phyloP scores from a whole-genome alignment of 2,329 filamentous ascomycete genomes.

The Trichoderma sp. region DNA sequence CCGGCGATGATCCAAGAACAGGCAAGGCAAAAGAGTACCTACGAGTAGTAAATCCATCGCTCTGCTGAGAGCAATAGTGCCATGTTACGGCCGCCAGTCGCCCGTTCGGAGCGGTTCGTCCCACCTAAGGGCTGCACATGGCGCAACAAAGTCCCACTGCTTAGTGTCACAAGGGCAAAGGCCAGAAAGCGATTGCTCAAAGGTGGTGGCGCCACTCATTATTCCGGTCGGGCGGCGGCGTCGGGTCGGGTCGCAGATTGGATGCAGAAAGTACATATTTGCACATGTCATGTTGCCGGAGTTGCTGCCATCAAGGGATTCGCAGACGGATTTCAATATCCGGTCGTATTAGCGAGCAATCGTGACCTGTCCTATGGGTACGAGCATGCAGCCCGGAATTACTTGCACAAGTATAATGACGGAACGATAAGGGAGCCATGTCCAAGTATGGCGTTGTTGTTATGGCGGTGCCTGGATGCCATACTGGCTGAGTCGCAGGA shows the following conservation, averaged over 20 bases:
- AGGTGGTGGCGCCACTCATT: conserved; percentile 19
- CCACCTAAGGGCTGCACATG: conserved; percentile 23
- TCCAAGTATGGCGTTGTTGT: not conserved
- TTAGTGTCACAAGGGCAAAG: conserved; percentile 20
- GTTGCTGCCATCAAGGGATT: not conserved
- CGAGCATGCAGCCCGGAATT: not conserved
- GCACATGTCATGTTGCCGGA: not conserved
- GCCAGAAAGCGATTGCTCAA: conserved; percentile 6
- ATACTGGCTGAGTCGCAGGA: not conserved
- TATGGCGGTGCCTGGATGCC: not conserved
- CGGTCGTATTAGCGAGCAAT: not conserved
- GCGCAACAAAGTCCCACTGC: conserved; percentile 20
- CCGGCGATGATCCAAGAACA: not conserved
- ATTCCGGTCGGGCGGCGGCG: conserved; percentile 21
- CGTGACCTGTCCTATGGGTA: not conserved
- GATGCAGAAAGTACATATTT: conserved; percentile 4
- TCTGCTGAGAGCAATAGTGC: not conserved
- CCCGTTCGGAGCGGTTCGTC: conserved; percentile 24
- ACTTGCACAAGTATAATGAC: not conserved
- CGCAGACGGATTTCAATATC: not conserved
- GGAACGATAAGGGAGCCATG: not conserved
- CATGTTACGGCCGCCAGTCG: conserved; percentile 15
- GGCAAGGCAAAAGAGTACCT: not conserved
- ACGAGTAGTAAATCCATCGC: not conserved
- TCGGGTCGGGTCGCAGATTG: conserved; percentile 23